Evolutionary conservation across 2,329 filamentous ascomycete genomes (phyloP), one percentile per base, ranked within the genome.

Genomic region (Grosmannia penicillata): DNA sequence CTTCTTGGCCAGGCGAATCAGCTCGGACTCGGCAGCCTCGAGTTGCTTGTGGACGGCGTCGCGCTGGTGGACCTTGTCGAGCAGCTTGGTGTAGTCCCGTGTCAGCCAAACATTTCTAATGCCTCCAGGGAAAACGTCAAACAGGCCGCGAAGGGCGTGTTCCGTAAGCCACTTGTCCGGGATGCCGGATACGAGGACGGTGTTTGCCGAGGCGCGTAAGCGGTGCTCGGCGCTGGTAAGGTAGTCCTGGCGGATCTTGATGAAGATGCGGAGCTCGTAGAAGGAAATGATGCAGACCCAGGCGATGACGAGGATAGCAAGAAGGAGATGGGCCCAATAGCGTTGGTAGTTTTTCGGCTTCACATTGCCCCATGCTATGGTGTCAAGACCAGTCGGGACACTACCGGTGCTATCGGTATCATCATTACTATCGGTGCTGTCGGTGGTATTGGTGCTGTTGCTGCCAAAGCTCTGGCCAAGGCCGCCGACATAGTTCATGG

Each of bases 61-160:
- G 32, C 91, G 73, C 45, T 75, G 63, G 35, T 82, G 72, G 33
- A 96, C 81, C 54, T 96, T 96, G 44, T 87, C 80, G 33, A 83
- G 70, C 10, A 98, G 69, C 8, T 78, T 70, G 31, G 87, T 83
- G 47, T 85, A 79, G 53, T 98, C 83, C 44, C 89, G 75, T 43
- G 95, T 98, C 49, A 98, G 78, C 87, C 89, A 98, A 33, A 98
- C 82, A 48, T 96, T 96, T 43, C 84, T 75, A 52, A 98, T 80
- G 23, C 91, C 91, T 17, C 91, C 91, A 0, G 91, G 91, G 49
- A 95, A 96, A 1, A 96, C 87, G 54, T 98, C 91, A 51, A 93
- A 98, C 0, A 98, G 66, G 0, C 80, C 81, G 41, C 76, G 71
- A 5, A 98, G 68, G 1, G 84, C 83, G 32, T 93, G 78, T 35